Conservation (phyloP, 257 asterid genomes). For the Penstemon barbatus region DNA sequence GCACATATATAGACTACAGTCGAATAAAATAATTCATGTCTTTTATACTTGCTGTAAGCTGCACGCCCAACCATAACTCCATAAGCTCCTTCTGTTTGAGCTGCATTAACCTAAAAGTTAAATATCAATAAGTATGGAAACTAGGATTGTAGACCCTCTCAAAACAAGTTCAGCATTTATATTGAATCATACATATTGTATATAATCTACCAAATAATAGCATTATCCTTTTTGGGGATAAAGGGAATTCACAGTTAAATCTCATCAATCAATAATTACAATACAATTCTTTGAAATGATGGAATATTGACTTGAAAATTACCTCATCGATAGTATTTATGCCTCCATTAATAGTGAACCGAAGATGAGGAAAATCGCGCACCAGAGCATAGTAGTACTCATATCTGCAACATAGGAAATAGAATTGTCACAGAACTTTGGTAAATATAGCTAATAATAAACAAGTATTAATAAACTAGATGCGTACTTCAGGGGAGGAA, state of each 20-base stretch:
- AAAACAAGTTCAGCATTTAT: not conserved
- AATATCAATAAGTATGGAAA: conserved; percentile 22
- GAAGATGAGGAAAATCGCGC: conserved; percentile 95
- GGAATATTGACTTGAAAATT: conserved; percentile 27
- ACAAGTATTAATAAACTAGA: conserved; percentile 10
- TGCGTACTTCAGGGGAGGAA: conserved; percentile 86
- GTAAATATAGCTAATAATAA: conserved; percentile 12
- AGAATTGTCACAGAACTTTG: not conserved
- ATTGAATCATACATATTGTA: not conserved
- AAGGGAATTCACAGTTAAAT: not conserved
- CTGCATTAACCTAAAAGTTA: conserved; percentile 63
- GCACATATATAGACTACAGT: not conserved
- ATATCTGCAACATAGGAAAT: conserved; percentile 51
- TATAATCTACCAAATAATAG: not conserved
- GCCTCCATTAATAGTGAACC: conserved; percentile 93
- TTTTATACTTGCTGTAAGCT: conserved; percentile 66
- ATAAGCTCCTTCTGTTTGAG: conserved; percentile 81
- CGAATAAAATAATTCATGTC: not conserved
- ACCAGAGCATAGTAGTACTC: conserved; percentile 92
- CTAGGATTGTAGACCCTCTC: conserved; percentile 10
- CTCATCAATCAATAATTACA: not conserved
- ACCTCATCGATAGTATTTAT: conserved; percentile 86
- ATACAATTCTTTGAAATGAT: not conserved
- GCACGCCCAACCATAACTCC: conserved; percentile 97
- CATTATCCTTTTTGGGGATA: not conserved